Base-by-base conservation (phyloP, 2,329 filamentous ascomycete species). In the Penicillium sclerotigenum region DNA sequence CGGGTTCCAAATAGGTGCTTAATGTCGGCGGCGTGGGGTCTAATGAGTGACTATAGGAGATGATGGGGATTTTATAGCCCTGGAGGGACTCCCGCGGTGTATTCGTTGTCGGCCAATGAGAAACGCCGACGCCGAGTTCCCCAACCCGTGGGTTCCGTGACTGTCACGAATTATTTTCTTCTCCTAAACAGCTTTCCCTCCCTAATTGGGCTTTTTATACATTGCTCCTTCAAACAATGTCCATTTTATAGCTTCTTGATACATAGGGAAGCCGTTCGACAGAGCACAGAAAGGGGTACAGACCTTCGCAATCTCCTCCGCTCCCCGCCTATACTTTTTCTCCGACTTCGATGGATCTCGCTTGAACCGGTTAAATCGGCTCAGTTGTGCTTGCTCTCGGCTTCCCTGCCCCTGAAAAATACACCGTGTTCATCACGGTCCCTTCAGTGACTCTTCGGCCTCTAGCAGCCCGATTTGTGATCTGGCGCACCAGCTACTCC, bases 21-120 rank as follows among this genome's bases (percentile, higher is more conserved):
- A 91, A 99, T 52, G 94, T 99, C 2, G 94, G 94, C 40, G 94
- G 94, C 18, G 94, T 99, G 1, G 94, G 94, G 3, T 96, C 90
- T 72, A 99, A 99, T 72, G 88, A 96, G 77, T 83, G 94, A 5
- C 73, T 99, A 64, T 94, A 99, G 16, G 79, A 96, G 68, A 99
- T 99, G 94, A 97, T 99, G 94, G 92, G 90, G n/a, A 80, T 88
- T 46, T 18, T 10, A 11, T 36, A 16, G 10, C 16, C 16, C 16
- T n/a, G 33, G 16, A 36, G n/a, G 34, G 11, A 37, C 34, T 37
- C 5, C 34, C 10, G n/a, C n/a, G 9, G 11, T 11, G 47, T 52
- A 47, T 29, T 43, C 38, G 34, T 20, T 28, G 16, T 18, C 48
- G 47, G 57, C 69, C 69, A 72, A 70, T 72, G 36, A 63, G 34